Base-by-base conservation (phyloP, 306 rosid species). In the Phaseolus lunatus region DNA sequence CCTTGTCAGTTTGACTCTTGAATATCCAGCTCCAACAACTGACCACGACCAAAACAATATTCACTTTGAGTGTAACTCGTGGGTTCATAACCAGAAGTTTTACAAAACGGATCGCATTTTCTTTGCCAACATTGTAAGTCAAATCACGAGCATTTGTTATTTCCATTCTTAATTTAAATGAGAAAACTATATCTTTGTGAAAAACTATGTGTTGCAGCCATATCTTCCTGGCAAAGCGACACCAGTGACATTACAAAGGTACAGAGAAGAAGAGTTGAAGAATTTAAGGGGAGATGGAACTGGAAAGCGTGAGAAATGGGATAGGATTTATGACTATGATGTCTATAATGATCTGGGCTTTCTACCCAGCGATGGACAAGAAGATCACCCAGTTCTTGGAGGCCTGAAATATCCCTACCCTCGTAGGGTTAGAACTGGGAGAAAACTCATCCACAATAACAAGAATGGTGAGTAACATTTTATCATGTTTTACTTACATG, bases 261-360 rank as follows among this genome's bases (percentile, higher is more conserved):
- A 80, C 74, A 86, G 88, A 67, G 78, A 82, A 13, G 84, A 84
- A 44, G 97, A 92, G 20, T 78, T 92, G 11, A 26, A 29, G 7
- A 78, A 22, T 53, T 82, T 89, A 74, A 89, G 94, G 85, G 97
- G 95, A 74, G 70, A 85, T 69, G 95, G 93, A 49, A 58, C 18
- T 20, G 92, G 85, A 16, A 83, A 88, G 69, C 92, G 83, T 33
- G 39, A 81, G 13, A 85, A 88, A 27, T 82, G 78, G 83, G 95
- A 92, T 11, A 84, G 90, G 49, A 74, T 92, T n/a, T 92, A 92
- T 73, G 97, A 92, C 50, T 89, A 92, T 76, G 95, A 86, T 70
- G 54, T 29, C 52, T 92, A 92, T 65, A 88, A 92, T 65, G 91
- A 92, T 77, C 64, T 89, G 48, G 94, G 90, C 0, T 50, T 79